A percentile compares a stretch with the other conserved stretches of the same genome.
These are phyloP conservation scores for Phytophthora cryptogea DNA, from an alignment of 352 stramenopile species.

Conservation along the genomic window DNA sequence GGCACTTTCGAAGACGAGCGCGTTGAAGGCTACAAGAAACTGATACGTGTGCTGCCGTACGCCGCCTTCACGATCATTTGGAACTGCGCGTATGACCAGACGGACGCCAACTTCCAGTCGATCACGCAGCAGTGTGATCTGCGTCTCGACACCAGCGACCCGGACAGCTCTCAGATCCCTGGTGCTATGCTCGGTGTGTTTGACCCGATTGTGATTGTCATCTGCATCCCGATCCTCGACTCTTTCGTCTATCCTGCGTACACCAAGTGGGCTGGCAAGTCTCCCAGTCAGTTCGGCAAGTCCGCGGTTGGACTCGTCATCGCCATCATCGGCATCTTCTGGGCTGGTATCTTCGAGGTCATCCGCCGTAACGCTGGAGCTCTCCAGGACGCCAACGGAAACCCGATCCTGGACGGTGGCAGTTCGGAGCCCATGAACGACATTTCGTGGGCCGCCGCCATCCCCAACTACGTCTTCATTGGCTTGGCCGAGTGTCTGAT, in stretches of 20 bases:
- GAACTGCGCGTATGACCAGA: conserved; percentile 68
- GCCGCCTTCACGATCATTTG: conserved; percentile 65
- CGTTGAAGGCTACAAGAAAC: conserved; percentile 52
- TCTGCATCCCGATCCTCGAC: conserved; percentile 46
- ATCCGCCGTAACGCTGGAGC: conserved; percentile 54
- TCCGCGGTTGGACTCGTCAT: conserved; percentile 28
- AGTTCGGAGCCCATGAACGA: conserved; percentile 61
- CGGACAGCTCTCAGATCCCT: conserved; percentile 52
- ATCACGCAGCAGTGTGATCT: conserved; percentile 75
- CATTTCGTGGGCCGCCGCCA: conserved; percentile 51
- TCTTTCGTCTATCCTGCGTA: conserved; percentile 45
- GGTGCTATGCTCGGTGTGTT: conserved; percentile 59
- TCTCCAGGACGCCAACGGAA: conserved; percentile 35
- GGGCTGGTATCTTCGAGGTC: conserved; percentile 52
- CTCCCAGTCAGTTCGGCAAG: conserved; percentile 45
- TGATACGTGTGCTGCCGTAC: conserved; percentile 57
- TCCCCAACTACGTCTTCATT: conserved; percentile 66
- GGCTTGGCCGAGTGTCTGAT: conserved; percentile 61
- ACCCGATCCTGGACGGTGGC: conserved; percentile 45
- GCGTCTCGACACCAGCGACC: conserved; percentile 43
- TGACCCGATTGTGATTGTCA: conserved; percentile 49
- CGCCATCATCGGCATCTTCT: conserved; percentile 42
- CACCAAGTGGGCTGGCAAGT: conserved; percentile 31
- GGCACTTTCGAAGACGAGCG: conserved; percentile 45
- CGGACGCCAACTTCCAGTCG: conserved; percentile 70